Conservation (phyloP, 768 basidiomycete species). For the Tylopilus subfusipes region DNA sequence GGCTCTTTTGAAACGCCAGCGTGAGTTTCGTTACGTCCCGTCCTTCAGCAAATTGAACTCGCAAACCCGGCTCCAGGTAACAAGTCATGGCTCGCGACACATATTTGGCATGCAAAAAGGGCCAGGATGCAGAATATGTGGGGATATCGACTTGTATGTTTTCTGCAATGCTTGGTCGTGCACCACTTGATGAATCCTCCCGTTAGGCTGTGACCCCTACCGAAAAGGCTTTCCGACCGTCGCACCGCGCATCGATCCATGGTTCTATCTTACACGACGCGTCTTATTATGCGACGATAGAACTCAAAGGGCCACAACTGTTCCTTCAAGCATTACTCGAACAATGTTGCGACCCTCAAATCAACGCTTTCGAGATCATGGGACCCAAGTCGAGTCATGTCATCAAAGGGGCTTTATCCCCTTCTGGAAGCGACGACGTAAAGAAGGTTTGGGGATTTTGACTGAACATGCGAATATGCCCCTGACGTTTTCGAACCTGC, state of each 20-base stretch:
- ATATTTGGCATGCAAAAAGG: conserved; percentile 96
- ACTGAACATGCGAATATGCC: neutral
- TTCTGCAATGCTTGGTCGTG: neutral
- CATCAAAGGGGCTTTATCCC: conserved; percentile 58
- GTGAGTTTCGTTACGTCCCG: conserved; percentile 38
- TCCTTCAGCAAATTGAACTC: neutral
- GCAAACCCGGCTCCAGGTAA: conserved; percentile 45
- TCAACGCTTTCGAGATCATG: conserved; percentile 86
- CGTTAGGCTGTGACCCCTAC: conserved; percentile 77
- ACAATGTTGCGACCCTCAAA: conserved; percentile 60
- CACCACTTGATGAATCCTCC: neutral
- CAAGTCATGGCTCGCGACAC: conserved; percentile 93
- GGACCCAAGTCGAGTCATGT: conserved; percentile 82
- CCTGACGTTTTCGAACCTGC: neutral
- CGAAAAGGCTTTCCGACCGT: conserved; percentile 88
- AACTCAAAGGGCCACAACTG: conserved; percentile 62
- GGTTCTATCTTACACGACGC: conserved; percentile 88
- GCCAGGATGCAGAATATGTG: conserved; percentile 93
- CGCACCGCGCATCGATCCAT: conserved; percentile 83
- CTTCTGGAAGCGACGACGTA: conserved; percentile 49
- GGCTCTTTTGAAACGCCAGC: conserved; percentile 65
- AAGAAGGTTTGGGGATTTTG: conserved; percentile 42
- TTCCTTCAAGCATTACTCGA: conserved; percentile 52
- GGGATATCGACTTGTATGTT: conserved; percentile 80
- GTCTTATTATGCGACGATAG: conserved; percentile 76